phyloP scores from a whole-genome alignment of 1,284 basidiomycete species.

The Cutaneotrichosporon sp. region DNA sequence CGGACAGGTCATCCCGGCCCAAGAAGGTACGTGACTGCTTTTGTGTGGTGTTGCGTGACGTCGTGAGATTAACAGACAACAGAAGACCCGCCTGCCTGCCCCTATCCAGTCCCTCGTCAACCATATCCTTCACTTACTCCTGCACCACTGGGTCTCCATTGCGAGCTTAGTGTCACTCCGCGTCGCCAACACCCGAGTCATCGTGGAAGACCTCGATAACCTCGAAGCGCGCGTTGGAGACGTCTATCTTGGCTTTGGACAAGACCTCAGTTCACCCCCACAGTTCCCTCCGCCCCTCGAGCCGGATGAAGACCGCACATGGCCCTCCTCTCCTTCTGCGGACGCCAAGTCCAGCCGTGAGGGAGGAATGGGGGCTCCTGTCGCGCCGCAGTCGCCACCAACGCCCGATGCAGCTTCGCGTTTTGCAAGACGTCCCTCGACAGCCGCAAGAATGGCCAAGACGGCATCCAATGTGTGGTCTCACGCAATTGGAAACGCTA shows the following conservation, averaged over 20 bases:
- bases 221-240: conserved; percentile 27
- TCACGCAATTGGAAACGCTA: conserved; percentile 33
- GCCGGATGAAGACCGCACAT: conserved; percentile 2
- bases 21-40: conserved; percentile 6
- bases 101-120: conserved; percentile 7
- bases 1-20: neutral
- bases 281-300: neutral
- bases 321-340: neutral
- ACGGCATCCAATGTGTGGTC: conserved; percentile 31
- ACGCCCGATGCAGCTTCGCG: too few relatives aligned
- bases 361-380: neutral
- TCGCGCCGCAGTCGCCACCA: conserved; percentile 6
- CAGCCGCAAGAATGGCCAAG: conserved; percentile 18
- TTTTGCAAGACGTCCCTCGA: conserved; percentile 16
- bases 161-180: conserved; percentile 33
- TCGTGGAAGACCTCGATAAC: conserved; percentile 35
- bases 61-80: too few relatives aligned
- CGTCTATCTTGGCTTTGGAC: conserved; percentile 21
- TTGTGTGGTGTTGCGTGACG: too few relatives aligned
- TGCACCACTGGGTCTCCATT: conserved; percentile 38
- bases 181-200: conserved; percentile 30
- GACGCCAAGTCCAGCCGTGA: too few relatives aligned
- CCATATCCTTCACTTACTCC: conserved; percentile 22
- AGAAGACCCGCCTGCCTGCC: neutral
- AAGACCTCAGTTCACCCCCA: neutral